A percentile compares a stretch with the other conserved stretches of the same genome.
Conservation (phyloP, 2,329 filamentous ascomycete genomes). For the Fusarium coffeatum region DNA sequence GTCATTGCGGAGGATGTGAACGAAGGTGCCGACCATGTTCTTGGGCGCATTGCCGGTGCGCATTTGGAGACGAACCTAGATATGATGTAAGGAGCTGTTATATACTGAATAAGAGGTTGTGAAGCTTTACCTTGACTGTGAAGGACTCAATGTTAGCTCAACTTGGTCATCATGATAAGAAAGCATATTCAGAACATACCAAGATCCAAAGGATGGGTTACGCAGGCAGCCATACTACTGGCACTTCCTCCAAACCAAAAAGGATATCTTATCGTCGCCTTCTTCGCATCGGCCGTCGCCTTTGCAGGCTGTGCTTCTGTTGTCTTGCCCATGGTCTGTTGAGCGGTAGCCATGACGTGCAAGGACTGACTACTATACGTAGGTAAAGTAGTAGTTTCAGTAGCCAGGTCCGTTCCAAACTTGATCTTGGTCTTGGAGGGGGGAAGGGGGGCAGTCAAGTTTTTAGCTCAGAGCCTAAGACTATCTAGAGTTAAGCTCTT, state of each 20-base stretch:
- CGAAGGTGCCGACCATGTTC: slow-evolving; percentile 87
- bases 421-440: not conserved
- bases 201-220: slow-evolving; percentile 94
- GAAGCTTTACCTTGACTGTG: slow-evolving; percentile 61
- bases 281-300: slow-evolving; percentile 53
- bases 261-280: slow-evolving; percentile 69
- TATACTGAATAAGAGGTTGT: not conserved
- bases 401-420: slow-evolving; percentile 4
- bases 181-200: slow-evolving; percentile 65
- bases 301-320: slow-evolving; percentile 22
- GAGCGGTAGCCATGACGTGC: slow-evolving; percentile 38
- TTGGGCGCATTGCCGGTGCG: slow-evolving; percentile 79
- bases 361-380: not conserved
- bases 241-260: slow-evolving; percentile 98
- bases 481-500: slow-evolving; percentile 33
- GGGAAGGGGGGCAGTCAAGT: not conserved
- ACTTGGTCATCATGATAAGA: slow-evolving; percentile 24
- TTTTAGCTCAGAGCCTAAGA: slow-evolving; percentile 25
- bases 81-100: slow-evolving; percentile 16
- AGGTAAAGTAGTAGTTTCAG: not conserved
- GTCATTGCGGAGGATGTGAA: slow-evolving; percentile 80
- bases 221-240: slow-evolving; percentile 88
- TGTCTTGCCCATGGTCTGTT: slow-evolving; percentile 31
- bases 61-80: slow-evolving; percentile 86
- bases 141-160: slow-evolving; percentile 35